Base-by-base conservation (phyloP, 1,284 basidiomycete species). In the Boletus mariae region DNA sequence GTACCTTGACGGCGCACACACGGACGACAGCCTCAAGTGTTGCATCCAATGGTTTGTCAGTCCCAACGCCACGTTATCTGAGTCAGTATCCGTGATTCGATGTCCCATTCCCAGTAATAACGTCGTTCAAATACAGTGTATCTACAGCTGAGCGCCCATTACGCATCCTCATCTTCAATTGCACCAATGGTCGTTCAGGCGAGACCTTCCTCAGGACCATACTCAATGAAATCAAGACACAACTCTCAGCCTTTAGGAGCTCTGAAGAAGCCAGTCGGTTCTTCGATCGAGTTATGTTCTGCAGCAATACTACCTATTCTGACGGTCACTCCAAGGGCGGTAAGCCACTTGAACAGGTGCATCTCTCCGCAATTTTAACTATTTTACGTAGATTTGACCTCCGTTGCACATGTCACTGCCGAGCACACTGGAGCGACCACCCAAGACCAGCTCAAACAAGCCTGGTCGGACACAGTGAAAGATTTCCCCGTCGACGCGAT, bases 1-100 rank as follows among this genome's bases (percentile, higher is more conserved):
- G 94, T 92, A 87, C 69, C 75, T 99, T 25, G 97, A 99, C 68
- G 97, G 97, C 1, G 95, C 96, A 12, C 97, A 99, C 69, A 99
- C 97, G 0, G 73, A 83, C 12, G 97, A 99, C 68, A 97, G 93
- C 64, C 76, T 99, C 29, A 79, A 82, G 44, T 92, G 85, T 55
- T 96, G 95, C 62, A 82, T 90, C 17, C 76, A 89, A 56, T 99
- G 97, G 97, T 96, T 87, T 65, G 79, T 81, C 37, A 76, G 72
- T 52, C 79, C 85, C 2, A 71, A 71, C 5, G 73, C 79, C 38
- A 80, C 79, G 5, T 61, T 86, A 47, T 57, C 63, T 5, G 31
- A 54, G 67, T 50, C 61, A 61, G 72, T 70, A 56, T 41, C 38
- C n/a, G 12, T 41, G 7, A 34, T 54, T 40, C 5, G n/a, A 32